These are phyloP conservation scores for Effrenium voratum DNA, from an alignment of 73 alveolate genomes.

Conservation along the genomic window DNA sequence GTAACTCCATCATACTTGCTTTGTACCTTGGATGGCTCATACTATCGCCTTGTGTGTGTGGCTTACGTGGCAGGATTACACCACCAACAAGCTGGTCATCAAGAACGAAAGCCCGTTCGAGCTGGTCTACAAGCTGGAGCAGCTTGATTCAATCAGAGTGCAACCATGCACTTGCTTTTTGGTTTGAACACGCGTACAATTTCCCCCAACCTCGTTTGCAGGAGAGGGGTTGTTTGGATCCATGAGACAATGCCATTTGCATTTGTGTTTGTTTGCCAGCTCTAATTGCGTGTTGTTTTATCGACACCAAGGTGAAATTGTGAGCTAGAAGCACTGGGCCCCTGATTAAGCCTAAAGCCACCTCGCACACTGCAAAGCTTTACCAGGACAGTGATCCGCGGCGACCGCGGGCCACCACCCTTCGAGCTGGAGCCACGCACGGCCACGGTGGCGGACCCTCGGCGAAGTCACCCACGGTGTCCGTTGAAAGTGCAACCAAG, in stretches of 20 bases:
- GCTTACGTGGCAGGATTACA: slow-evolving; percentile 44
- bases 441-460: slow-evolving; percentile 53
- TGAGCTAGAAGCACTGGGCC: background rate
- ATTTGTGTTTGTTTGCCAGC: background rate
- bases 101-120: slow-evolving; percentile 85
- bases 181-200: too few relatives aligned
- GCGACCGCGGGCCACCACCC: slow-evolving; percentile 64
- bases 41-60: background rate
- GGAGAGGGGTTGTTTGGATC: too few relatives aligned
- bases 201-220: too few relatives aligned
- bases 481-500: too few relatives aligned
- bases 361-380: background rate
- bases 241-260: too few relatives aligned
- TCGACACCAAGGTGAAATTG: background rate
- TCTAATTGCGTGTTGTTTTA: background rate
- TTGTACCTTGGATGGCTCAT: too few relatives aligned
- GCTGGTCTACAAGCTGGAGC: slow-evolving; percentile 85
- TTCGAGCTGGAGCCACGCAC: slow-evolving; percentile 23
- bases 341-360: background rate
- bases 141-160: background rate
- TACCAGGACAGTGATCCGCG: slow-evolving; percentile 52
- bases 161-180: background rate
- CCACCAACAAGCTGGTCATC: slow-evolving; percentile 72
- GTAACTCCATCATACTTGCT: too few relatives aligned
- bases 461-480: background rate